Evolutionary conservation across 169 alveolate genomes (phyloP), one percentile per base, ranked within the genome.

Genomic region (Plasmodium falciparum): DNA sequence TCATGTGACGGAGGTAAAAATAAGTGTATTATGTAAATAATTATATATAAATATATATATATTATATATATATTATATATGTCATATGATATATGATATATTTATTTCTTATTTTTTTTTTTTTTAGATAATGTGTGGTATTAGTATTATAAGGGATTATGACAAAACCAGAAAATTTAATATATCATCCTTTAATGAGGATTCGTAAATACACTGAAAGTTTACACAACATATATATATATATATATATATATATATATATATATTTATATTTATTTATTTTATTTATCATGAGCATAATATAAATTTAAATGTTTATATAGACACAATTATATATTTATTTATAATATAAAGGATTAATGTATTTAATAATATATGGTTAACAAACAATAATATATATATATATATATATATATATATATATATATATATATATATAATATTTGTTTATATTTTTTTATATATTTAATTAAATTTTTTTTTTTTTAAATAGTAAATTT

Each of bases 1-100:
- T 5, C 69, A 92, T 24, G 96, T 94, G 3, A 93, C 93, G 11
- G 94, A 94, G 95, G 96, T 94, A 54, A 9, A 4, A 8, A n/a
- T n/a, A 54, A 54, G 1, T 54, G 90, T 72, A 52, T 24, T 3
- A 24, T 47, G 11, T 71, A 24, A 8, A 50, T 71, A 24, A 17
- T 17, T 43, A 5, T 49, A 1, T 47, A 7, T 47, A 5, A 62
- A 24, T 63, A 24, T 63, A 63, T 24, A 63, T 67, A 39, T 39
- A 13, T 67, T 67, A 13, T 67, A 39, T 39, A 17, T 47, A 45
- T 22, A 22, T 73, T 39, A 9, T 20, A n/a, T 61, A 13, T 58
- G 11, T 56, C 33, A 26, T 73, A 54, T 8, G n/a, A 2, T 0
- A 54, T 8, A 11, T 47, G 61, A 17, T 24, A 26, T 47, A 45